Base-by-base conservation (phyloP, 2,329 filamentous ascomycete species). In the Ophiocordyceps camponoti-saundersi region DNA sequence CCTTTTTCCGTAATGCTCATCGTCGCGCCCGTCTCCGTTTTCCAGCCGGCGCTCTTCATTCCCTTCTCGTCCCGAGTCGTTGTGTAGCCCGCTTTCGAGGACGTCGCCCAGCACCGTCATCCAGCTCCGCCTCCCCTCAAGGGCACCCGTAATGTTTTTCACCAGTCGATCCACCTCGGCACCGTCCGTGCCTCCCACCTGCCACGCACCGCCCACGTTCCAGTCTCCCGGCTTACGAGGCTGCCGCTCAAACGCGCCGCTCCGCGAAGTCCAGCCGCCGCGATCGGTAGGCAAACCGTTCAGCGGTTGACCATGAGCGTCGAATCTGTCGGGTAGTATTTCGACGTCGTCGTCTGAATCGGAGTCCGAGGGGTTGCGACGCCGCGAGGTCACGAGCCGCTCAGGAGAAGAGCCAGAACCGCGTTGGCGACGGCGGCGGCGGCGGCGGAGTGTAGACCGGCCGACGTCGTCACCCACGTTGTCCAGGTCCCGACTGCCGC, bases 261-360 rank as follows among this genome's bases (percentile, higher is more conserved):
- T 59, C 3, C 69, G 61, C 3, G 57, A 59, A 1, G 63, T 63
- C 62, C 60, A 61, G 3, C 55, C 50, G 53, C 46, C 48, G 6
- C 47, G 48, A 7, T 46, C 48, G 2, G 43, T 39, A 8, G 51
- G 49, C 6, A 50, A 52, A 8, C 52, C 52, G 43, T 64, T 59
- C 1, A 74, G 53, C 1, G 64, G 68, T 13, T 57, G 61, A 1
- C 71, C 71, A 2, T 65, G 53, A 0, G 54, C 47, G 49, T 74
- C 69, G 45, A 74, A 74, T 0, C 71, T 65, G 46, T 68, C 66
- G 0, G 71, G 71, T 0, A 74, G 55, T 2, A 61, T 51, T 50
- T 73, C 70, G 1, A 72, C 56, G 0, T 65, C 59, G 3, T 63
- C 59, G 18, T 65, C 62, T 1, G 59, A 59, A 18, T 58, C 58